Percentiles rank a stretch among this genome's conserved stretches.
Evolutionary conservation across 2,329 filamentous ascomycete genomes (phyloP).

Genomic region (Plenodomus tracheiphilus): DNA sequence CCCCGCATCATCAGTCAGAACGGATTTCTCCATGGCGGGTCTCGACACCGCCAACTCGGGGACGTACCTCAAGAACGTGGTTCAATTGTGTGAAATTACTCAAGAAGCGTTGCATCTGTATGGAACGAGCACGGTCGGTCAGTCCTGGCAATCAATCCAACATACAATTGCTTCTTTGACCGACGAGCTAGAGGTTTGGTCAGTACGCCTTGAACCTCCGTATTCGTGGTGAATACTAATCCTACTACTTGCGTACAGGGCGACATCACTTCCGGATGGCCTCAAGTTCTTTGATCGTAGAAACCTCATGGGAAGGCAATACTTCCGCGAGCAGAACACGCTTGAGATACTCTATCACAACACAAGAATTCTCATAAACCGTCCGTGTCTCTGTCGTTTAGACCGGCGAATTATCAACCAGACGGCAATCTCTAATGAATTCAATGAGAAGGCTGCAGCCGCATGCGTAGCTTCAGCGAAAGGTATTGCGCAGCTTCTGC

Average conservation of each 20-base stretch:
- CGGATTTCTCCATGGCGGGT: neutral
- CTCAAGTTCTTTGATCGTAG: slow-evolving; percentile 17
- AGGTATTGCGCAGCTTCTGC: slow-evolving; percentile 38
- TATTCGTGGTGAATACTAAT: too few relatives aligned
- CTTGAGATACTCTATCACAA: slow-evolving; percentile 25
- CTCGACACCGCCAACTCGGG: slow-evolving; percentile 22
- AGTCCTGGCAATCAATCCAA: slow-evolving; percentile 44
- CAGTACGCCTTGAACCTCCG: too few relatives aligned
- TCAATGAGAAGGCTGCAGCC: slow-evolving; percentile 37
- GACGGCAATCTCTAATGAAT: slow-evolving; percentile 29
- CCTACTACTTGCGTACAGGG: slow-evolving; percentile 17
- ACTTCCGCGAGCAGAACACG: slow-evolving; percentile 17
- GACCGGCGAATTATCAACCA: slow-evolving; percentile 38
- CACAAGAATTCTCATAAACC: slow-evolving; percentile 41
- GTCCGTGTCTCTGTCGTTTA: slow-evolving; percentile 45
- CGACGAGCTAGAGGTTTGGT: slow-evolving; percentile 34
- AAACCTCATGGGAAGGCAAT: neutral
- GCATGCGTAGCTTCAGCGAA: slow-evolving; percentile 42
- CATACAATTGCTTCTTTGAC: slow-evolving; percentile 28
- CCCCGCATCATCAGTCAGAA: neutral
- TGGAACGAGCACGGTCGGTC: slow-evolving; percentile 25
- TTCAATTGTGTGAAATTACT: slow-evolving; percentile 33
- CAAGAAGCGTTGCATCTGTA: slow-evolving; percentile 42
- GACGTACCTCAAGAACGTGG: slow-evolving; percentile 19
- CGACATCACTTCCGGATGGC: slow-evolving; percentile 26